Evolutionary conservation across 306 rosid species (phyloP), one percentile per base, ranked within the genome.

Genomic region (Fragaria iinumae): DNA sequence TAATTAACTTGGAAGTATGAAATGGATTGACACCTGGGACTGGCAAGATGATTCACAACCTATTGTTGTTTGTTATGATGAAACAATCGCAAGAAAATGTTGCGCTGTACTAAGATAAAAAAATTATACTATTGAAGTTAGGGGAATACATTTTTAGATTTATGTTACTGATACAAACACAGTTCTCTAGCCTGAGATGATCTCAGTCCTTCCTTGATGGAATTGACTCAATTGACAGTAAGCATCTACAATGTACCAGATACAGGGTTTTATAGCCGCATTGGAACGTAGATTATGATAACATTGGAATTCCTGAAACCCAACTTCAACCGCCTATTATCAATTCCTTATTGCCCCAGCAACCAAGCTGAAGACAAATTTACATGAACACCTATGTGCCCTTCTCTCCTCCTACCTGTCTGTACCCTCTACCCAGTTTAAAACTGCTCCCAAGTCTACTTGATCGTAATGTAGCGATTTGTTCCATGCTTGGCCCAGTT

Each of bases 401-500:
- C 16, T 34, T 67, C 43, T 67, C 43, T 39, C 25, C 27, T 44
- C 73, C 68, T 77, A 76, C 66, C 67, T 59, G 57, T 69, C 50
- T 69, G 36, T 69, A 29, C 44, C 59, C 57, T 71, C 75, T 32
- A 79, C 41, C 60, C 60, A 21, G n/a, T 5, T 41, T 41, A 59
- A 64, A 44, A 27, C 13, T 49, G 53, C 39, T 7, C 25, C 10
- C 36, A 12, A 20, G 16, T 72, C 89, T 94, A 95, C 86, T 92
- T 95, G 80, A 95, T 95, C 27, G 97, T 95, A 82, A 95, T 95
- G 80, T 95, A 95, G 65, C 99, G 97, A 71, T 96, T 96, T n/a
- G 99, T 96, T 14, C 99, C 99, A 72, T 96, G 99, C 81, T 92
- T 96, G 43, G 99, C 99, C 99, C 99, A 96, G 55, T 92, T 84